Evolutionary conservation across 495 filamentous ascomycete genomes (phyloP).

Genomic region (Xylaria cubensis): DNA sequence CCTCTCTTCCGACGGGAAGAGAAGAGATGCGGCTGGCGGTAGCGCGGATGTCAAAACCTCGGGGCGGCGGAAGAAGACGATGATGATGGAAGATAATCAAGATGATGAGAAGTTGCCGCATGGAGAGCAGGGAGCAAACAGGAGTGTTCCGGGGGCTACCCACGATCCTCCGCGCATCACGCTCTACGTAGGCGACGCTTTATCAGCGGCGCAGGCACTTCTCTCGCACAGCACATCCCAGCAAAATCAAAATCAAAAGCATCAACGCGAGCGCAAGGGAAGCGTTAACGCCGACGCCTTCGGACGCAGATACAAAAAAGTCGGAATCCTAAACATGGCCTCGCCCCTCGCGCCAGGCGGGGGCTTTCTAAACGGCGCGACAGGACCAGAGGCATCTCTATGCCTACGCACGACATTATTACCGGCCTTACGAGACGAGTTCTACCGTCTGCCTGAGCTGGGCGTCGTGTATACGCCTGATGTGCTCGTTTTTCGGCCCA

Average conservation of each 20-base stretch:
- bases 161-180: constrained; percentile 41
- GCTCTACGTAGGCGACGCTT: constrained; percentile 53
- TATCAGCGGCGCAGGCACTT: constrained; percentile 52
- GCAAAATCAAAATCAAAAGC: neutral
- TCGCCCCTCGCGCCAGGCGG: constrained; percentile 63
- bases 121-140: neutral
- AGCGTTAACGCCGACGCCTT: neutral
- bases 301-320: constrained; percentile 43
- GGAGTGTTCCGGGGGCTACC: no score
- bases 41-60: neutral
- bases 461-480: constrained; percentile 64
- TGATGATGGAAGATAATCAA: no score
- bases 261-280: neutral
- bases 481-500: constrained; percentile 45
- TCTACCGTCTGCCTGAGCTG: constrained; percentile 61
- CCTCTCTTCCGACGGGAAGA: neutral
- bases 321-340: constrained; percentile 68
- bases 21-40: neutral
- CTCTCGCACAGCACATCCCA: constrained; percentile 32
- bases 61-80: neutral
- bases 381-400: constrained; percentile 70
- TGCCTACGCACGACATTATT: constrained; percentile 69
- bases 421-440: constrained; percentile 57
- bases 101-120: neutral
- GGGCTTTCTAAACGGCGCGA: constrained; percentile 62